Percentiles rank a stretch among this genome's conserved stretches.
These are phyloP conservation scores for Dendrobium nobile DNA, from an alignment of 106 monocot genomes.

Conservation along the genomic window DNA sequence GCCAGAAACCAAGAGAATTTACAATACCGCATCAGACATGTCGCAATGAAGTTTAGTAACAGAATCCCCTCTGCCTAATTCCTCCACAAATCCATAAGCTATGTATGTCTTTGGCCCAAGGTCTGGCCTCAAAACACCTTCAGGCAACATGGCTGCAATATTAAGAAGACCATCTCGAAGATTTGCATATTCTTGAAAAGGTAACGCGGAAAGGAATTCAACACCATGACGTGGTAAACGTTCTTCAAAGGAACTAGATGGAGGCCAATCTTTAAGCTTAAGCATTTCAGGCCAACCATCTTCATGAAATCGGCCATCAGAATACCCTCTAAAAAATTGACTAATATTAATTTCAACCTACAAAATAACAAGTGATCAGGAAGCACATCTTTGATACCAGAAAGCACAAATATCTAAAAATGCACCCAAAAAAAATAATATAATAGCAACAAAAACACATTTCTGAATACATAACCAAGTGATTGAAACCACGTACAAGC, in stretches of 20 bases:
- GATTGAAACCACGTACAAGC: no score
- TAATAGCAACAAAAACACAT: not conserved
- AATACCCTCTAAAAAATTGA: slow-evolving; percentile 18
- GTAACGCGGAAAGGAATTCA: slow-evolving; percentile 15
- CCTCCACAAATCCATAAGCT: slow-evolving; percentile 17
- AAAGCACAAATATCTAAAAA: not conserved
- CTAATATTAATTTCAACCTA: slow-evolving; percentile 20
- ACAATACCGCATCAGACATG: slow-evolving; percentile 24
- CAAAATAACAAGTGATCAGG: not conserved
- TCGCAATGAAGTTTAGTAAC: slow-evolving; percentile 22
- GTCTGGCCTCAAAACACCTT: slow-evolving; percentile 15
- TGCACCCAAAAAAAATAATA: not conserved
- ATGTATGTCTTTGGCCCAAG: slow-evolving; percentile 23
- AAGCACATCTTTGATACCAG: not conserved
- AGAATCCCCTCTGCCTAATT: slow-evolving; percentile 21
- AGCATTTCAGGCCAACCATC: slow-evolving; percentile 22
- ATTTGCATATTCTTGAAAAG: slow-evolving; percentile 21
- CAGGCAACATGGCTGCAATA: slow-evolving; percentile 14
- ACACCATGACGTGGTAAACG: slow-evolving; percentile 15
- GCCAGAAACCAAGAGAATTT: not conserved
- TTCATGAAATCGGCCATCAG: not conserved
- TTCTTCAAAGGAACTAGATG: slow-evolving; percentile 12
- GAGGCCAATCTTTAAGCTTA: slow-evolving; percentile 24
- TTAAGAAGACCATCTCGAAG: slow-evolving; percentile 16
- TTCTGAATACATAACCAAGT: not conserved